Base-by-base conservation (phyloP, 371 early-diverging fungal species). In the Apophysomyces sp. region DNA sequence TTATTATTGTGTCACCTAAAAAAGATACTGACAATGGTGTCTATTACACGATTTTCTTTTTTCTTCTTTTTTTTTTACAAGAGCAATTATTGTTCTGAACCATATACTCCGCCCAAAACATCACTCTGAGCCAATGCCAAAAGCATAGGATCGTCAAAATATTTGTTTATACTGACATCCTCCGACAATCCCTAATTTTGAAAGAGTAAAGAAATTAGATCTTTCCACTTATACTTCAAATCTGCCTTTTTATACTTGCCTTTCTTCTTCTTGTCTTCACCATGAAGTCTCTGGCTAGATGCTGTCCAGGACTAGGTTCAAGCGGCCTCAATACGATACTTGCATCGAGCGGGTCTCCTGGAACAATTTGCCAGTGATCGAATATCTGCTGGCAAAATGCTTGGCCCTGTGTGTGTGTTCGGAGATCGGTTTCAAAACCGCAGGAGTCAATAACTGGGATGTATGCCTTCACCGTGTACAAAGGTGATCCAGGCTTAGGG, bases 331-430 rank as follows among this genome's bases (percentile, higher is more conserved):
- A 75, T 7, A 91, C 90, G 60, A 94, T 91, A 8, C 81, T 80
- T 67, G 91, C 90, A 73, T 97, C 96, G 30, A 98, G 78, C 24
- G 99, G 99, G 74, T 98, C 96, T 6, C 99, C 99, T 21, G 99
- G 99, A 9, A 98, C 98, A 57, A 92, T 85, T 68, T 97, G 95
- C 96, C 96, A 99, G 66, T 96, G 97, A 64, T 96, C 95, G 81
- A 98, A 98, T 74, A 91, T 89, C 71, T 93, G 92, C 71, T 96
- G 96, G 62, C 93, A 92, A 76, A 97, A 96, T 6, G 98, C 98
- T 77, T 94, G 93, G 3, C 98, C 98, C 67, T 95, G 94, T 26
- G 98, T 98, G 71, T 94, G 94, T 28, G 94, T 92, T 30, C 99
- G 83, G 57, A 99, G 72, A 79, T 98, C 99, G 0, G 97, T 96